Evolutionary conservation across 345 rosid genomes (phyloP).

Genomic region (Mercurialis annua): DNA sequence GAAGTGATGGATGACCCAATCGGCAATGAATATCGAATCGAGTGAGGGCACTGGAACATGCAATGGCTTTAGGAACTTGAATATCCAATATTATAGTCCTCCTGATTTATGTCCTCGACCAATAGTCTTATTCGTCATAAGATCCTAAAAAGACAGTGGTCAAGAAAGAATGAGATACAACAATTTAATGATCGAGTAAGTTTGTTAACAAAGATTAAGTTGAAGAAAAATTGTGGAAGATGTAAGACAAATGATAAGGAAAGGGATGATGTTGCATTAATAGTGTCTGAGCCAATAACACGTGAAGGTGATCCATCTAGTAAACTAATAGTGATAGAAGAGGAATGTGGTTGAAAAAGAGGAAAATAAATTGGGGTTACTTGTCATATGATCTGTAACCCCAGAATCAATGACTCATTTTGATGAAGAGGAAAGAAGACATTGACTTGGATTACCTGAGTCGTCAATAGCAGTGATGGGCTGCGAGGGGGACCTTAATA

Average conservation of each 20-base stretch:
- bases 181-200: neutral
- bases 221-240: neutral
- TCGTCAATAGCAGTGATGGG: neutral
- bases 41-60: neutral
- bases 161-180: neutral
- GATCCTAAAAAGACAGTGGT: neutral
- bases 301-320: neutral
- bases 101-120: too few relatives aligned
- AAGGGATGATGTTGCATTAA: neutral
- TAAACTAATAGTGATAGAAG: neutral
- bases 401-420: neutral
- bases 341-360: neutral
- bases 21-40: neutral
- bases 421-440: neutral
- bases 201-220: neutral
- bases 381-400: neutral
- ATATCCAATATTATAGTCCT: neutral
- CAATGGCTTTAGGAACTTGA: neutral
- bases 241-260: neutral
- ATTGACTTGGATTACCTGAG: neutral
- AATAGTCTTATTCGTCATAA: neutral
- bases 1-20: neutral
- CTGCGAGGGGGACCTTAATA: neutral
- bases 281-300: neutral
- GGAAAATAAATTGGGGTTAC: neutral